Evolutionary conservation across 768 basidiomycete genomes (phyloP), one percentile per base, ranked within the genome.

Genomic region (Pisolithus microcarpus): DNA sequence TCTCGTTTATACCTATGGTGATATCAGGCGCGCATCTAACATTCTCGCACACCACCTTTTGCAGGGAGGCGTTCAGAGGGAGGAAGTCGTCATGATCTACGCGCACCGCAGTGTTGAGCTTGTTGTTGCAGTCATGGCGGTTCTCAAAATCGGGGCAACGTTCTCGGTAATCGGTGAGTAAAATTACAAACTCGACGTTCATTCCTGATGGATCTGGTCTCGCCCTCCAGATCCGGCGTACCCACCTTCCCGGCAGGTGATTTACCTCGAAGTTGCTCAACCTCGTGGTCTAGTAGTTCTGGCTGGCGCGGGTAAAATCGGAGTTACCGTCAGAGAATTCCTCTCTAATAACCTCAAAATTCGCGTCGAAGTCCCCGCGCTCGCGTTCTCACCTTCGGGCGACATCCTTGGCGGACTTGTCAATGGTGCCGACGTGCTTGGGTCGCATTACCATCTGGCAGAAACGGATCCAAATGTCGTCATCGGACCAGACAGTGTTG

Each of bases 61-160:
- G 38, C 80, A 84, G 56, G 81, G 81, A 13, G 96, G 96, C 6
- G 72, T 99, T 4, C 77, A 93, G 66, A 75, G 91, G 31, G 95
- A 94, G 61, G 96, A 99, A 56, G 92, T 98, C 18, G 92, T 98
- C 48, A 97, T 95, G 85, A 87, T 99, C 18, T 99, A 98, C 62
- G 95, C 95, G 2, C 85, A 96, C 61, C 81, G 96, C 31, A 91
- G 90, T 58, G 93, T 97, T 43, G 95, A 99, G 66, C 84, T 99
- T 48, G 90, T 96, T 2, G 88, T 98, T 3, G 94, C 95, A 5
- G 92, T 98, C 7, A 90, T 99, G 86, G 96, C 91, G 21, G 84
- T 94, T 34, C 76, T 98, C 55, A 97, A 97, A 70, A 91, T 88
- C 3, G 96, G 96, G 24, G 95, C 90, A 1, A 93, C 90, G 4